Conservation (phyloP, 495 filamentous ascomycete genomes). For the Aspergillus steynii region DNA sequence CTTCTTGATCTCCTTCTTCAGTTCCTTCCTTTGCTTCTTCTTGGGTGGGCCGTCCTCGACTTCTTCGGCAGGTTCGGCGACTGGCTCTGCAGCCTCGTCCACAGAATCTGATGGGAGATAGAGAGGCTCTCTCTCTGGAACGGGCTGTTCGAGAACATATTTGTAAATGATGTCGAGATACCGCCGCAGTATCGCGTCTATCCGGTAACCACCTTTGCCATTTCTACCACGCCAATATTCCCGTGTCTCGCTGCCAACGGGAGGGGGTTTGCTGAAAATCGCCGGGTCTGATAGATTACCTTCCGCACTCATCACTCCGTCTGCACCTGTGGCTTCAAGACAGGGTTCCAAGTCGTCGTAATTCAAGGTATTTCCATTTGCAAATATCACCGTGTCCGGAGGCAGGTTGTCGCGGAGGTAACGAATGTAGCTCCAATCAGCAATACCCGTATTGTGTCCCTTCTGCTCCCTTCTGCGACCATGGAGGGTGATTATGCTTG, state of each 20-base stretch:
- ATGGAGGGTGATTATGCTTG: slow-evolving; percentile 90
- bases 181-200: slow-evolving; percentile 82
- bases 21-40: slow-evolving; percentile 66
- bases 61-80: slow-evolving; percentile 38
- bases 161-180: slow-evolving; percentile 88
- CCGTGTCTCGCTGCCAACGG: slow-evolving; percentile 60
- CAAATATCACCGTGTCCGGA: slow-evolving; percentile 86
- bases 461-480: slow-evolving; percentile 89
- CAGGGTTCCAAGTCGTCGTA: slow-evolving; percentile 79
- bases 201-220: slow-evolving; percentile 82
- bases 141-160: slow-evolving; percentile 62
- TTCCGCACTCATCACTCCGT: slow-evolving; percentile 94
- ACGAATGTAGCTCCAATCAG: slow-evolving; percentile 83
- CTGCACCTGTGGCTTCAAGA: slow-evolving; percentile 80
- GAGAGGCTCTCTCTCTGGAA: slow-evolving; percentile 66
- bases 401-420: slow-evolving; percentile 85
- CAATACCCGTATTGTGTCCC: slow-evolving; percentile 90
- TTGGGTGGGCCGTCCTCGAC: slow-evolving; percentile 43
- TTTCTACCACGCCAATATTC: slow-evolving; percentile 84
- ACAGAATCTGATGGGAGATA: slow-evolving; percentile 68
- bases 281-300: slow-evolving; percentile 89
- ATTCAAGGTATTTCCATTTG: slow-evolving; percentile 91
- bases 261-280: slow-evolving; percentile 73
- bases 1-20: slow-evolving; percentile 58
- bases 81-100: slow-evolving; percentile 35